Evolutionary conservation across 257 asterid species (phyloP).

Genomic region (Solanum sitiens): DNA sequence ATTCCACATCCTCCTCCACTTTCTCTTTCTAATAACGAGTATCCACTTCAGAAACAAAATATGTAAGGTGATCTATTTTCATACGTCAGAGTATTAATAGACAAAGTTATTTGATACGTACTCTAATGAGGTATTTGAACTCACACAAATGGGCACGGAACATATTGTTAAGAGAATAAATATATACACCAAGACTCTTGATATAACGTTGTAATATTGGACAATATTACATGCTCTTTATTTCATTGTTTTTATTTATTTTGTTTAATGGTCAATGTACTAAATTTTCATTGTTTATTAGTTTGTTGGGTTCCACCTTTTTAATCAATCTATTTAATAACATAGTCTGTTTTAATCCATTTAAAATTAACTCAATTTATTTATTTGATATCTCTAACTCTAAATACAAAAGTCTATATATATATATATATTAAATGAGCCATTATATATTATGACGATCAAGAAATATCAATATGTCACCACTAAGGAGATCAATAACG

Average conservation of each 20-base stretch:
- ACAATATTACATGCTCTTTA: neutral
- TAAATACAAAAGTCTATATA: neutral
- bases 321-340: neutral
- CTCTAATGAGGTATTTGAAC: neutral
- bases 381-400: neutral
- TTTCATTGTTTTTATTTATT: neutral
- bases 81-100: neutral
- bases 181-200: neutral
- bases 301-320: neutral
- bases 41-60: neutral
- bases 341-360: neutral
- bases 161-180: neutral
- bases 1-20: neutral
- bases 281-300: neutral
- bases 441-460: too few relatives aligned
- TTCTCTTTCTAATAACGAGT: neutral
- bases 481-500: accelerated
- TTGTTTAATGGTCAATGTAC: neutral
- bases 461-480: neutral
- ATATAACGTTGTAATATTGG: neutral
- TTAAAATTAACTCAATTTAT: too few relatives aligned
- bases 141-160: neutral
- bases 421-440: neutral
- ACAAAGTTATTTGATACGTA: neutral
- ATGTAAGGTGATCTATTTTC: neutral